Percentiles rank a stretch among this genome's conserved stretches.
phyloP scores from a whole-genome alignment of 1,284 basidiomycete genomes.

The Trichosporon coremiiforme region DNA sequence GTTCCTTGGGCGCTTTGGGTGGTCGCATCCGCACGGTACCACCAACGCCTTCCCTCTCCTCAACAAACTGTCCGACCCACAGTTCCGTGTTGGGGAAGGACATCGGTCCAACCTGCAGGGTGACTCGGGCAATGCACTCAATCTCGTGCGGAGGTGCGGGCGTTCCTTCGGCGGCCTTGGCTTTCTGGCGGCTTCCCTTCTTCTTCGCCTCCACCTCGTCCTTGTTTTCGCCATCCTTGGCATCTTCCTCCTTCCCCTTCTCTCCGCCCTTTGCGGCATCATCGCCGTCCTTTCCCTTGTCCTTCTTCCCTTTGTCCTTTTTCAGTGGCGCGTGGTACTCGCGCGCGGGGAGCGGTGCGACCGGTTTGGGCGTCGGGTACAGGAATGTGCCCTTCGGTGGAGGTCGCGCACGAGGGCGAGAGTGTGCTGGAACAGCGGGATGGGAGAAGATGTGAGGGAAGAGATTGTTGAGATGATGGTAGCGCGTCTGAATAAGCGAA shows the following conservation, averaged over 20 bases:
- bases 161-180: conserved; percentile 28
- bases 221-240: conserved; percentile 14
- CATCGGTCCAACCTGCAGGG: conserved; percentile 47
- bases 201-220: conserved; percentile 23
- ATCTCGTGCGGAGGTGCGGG: conserved; percentile 51
- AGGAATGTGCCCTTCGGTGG: conserved; percentile 42
- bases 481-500: conserved; percentile 46
- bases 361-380: conserved; percentile 43
- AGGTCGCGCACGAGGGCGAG: conserved; percentile 41
- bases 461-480: conserved; percentile 47
- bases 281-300: neutral
- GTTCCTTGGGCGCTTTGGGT: conserved; percentile 25
- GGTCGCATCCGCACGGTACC: conserved; percentile 27
- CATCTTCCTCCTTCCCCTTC: neutral
- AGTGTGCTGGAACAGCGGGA: conserved; percentile 48
- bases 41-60: conserved; percentile 31
- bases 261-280: conserved; percentile 11
- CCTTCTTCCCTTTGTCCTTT: conserved; percentile 21
- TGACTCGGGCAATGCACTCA: conserved; percentile 50
- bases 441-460: conserved; percentile 52
- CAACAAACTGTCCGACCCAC: conserved; percentile 53
- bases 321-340: conserved; percentile 31
- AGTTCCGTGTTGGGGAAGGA: conserved; percentile 50
- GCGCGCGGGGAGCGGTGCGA: conserved; percentile 32
- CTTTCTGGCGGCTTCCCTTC: conserved; percentile 24